These are phyloP conservation scores for Kluyveromyces lactis DNA, from an alignment of 805 yeast genomes.

Conservation along the genomic window DNA sequence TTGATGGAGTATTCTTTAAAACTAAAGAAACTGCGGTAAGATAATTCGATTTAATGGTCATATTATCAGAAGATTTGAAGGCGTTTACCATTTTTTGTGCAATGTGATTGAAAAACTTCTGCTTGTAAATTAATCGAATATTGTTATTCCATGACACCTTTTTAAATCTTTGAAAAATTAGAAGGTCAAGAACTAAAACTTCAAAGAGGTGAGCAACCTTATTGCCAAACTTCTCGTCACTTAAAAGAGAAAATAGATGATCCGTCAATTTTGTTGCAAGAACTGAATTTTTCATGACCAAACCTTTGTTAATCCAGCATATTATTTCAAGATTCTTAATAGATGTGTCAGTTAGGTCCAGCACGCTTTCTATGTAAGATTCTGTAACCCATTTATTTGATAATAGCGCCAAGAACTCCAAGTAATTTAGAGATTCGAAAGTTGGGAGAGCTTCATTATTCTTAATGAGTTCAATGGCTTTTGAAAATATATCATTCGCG, in stretches of 20 bases:
- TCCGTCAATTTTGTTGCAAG: constrained; percentile 29
- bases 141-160: constrained; percentile 42
- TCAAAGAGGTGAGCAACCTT: constrained; percentile 50
- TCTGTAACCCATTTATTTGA: constrained; percentile 25
- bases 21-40: constrained; percentile 61
- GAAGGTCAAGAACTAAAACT: constrained; percentile 59
- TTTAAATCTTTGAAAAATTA: constrained; percentile 44
- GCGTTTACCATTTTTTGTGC: constrained; percentile 48
- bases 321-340: constrained; percentile 40
- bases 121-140: constrained; percentile 67
- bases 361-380: constrained; percentile 6
- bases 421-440: constrained; percentile 21
- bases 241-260: constrained; percentile 30
- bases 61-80: constrained; percentile 28
- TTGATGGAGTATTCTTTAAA: constrained; percentile 54
- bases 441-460: constrained; percentile 5
- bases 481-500: constrained; percentile 7
- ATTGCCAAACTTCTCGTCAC: constrained; percentile 27
- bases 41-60: constrained; percentile 39
- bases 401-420: constrained; percentile 21
- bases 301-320: constrained; percentile 68
- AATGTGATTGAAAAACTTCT: constrained; percentile 57
- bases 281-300: constrained; percentile 49
- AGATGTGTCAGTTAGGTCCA: constrained; percentile 13
- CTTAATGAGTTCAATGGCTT: constrained; percentile 7